These are phyloP conservation scores for Corylus americana DNA, from an alignment of 306 rosid species.

Conservation along the genomic window DNA sequence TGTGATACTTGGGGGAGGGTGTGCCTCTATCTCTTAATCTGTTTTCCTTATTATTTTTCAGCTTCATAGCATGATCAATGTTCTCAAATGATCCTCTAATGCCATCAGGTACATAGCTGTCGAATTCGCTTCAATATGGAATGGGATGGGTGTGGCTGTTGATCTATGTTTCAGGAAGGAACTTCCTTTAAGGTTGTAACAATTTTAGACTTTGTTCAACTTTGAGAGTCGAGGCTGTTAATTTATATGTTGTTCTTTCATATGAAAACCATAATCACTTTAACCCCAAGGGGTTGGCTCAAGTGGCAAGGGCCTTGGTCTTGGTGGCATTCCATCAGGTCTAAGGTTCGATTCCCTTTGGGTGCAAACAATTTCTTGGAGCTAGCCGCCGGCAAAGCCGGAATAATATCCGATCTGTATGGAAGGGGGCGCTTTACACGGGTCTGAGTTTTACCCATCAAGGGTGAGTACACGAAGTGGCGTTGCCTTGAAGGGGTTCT, in stretches of 20 bases:
- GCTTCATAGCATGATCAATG: constrained; percentile 20
- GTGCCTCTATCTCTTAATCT: constrained; percentile 33
- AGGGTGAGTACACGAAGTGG: too few relatives aligned
- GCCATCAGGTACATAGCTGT: constrained; percentile 81
- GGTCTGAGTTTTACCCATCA: too few relatives aligned
- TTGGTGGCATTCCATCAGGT: too few relatives aligned
- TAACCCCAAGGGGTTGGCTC: background rate
- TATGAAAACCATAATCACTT: background rate
- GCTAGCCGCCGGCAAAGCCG: too few relatives aligned
- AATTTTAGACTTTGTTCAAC: constrained; percentile 8
- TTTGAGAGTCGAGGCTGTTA: background rate
- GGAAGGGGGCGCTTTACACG: too few relatives aligned
- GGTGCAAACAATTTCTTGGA: too few relatives aligned
- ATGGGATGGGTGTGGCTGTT: constrained; percentile 87
- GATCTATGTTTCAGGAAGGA: constrained; percentile 81
- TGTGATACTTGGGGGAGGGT: constrained; percentile 97
- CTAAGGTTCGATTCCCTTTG: too few relatives aligned
- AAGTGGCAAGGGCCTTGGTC: too few relatives aligned
- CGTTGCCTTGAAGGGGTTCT: too few relatives aligned
- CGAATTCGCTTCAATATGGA: constrained; percentile 96
- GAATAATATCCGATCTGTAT: too few relatives aligned
- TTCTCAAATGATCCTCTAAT: constrained; percentile 9
- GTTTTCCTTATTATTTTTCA: constrained; percentile 7
- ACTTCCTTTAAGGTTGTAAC: constrained; percentile 80
- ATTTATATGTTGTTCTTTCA: background rate